Conservation (phyloP, 495 filamentous ascomycete species). For the Neurospora africana region DNA sequence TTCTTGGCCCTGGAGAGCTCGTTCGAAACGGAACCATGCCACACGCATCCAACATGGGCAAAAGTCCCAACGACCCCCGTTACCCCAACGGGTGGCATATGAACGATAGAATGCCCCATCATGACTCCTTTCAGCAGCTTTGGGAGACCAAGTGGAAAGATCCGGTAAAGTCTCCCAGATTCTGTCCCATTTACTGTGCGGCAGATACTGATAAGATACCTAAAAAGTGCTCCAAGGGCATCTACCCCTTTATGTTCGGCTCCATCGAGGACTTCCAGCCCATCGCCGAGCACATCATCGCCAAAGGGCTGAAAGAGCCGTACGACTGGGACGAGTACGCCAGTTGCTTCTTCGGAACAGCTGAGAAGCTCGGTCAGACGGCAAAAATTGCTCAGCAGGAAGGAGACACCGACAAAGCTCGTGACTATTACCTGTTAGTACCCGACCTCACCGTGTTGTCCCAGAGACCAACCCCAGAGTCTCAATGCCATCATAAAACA, state of each 20-base stretch:
- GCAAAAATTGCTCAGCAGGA: constrained; percentile 39
- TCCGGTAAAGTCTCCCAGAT: constrained; percentile 29
- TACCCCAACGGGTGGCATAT: neutral
- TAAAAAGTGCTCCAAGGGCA: constrained; percentile 34
- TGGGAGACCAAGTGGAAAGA: constrained; percentile 71
- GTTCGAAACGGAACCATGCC: neutral
- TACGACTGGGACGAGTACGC: constrained; percentile 54
- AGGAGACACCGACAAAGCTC: constrained; percentile 33
- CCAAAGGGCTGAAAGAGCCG: constrained; percentile 22
- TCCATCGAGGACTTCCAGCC: constrained; percentile 54
- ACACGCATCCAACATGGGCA: neutral
- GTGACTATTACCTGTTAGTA: constrained; percentile 42
- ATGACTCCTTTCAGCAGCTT: constrained; percentile 54
- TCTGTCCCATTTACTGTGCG: neutral
- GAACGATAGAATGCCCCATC: constrained; percentile 29
- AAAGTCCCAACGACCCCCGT: neutral
- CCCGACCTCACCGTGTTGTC: neutral
- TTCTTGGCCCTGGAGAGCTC: neutral
- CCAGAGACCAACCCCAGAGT: neutral
- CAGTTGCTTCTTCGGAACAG: constrained; percentile 47
- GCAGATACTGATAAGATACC: neutral
- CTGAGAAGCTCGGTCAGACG: constrained; percentile 38
- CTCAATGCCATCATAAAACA: too few relatives aligned
- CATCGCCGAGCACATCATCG: constrained; percentile 46
- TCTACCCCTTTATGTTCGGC: constrained; percentile 69